Base-by-base conservation (phyloP, 2,329 filamentous ascomycete genomes). In the Teratosphaeria zuluensis region DNA sequence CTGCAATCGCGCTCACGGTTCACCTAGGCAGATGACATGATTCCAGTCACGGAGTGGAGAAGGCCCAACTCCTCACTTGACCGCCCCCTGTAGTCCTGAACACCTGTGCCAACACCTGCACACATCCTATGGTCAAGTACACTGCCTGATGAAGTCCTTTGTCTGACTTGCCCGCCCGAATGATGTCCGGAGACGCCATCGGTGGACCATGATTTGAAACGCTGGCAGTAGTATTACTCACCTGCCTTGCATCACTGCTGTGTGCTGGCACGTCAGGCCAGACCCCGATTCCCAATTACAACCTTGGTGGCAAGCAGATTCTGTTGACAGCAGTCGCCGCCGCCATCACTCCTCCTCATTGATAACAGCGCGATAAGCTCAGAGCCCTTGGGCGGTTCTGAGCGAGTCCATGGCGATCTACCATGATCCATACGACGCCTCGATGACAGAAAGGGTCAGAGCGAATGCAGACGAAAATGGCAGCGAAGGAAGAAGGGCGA, bases 361-460 rank as follows among this genome's bases (percentile, higher is more conserved):
- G 14, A 31, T 53, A 31, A 31, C 6, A 53, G 28, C 28, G 24
- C 19, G 28, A 53, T 53, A 53, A 53, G 52, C 19, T 21, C n/a
- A 48, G 52, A 53, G 52, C 52, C 24, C 11, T 53, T 38, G 2
- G 24, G 48, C 54, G 57, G 54, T 58, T 61, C 54, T 33, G 57
- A 57, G 59, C 61, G 53, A 54, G 14, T n/a, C n/a, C 14, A 64
- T 61, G 61, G 57, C 59, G 7, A 55, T 57, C 56, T 56, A 62
- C 48, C 38, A 61, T 58, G 32, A 21, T 1, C 16, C 28, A 9
- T 53, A 16, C 28, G 52, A 31, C 32, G 28, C 16, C 52, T 31
- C 52, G 19, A 32, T 53, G 52, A 31, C 52, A 31, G 28, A 48
- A 48, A 48, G 19, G 42, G 42, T 16, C 46, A 38, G 6, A 31